Evolutionary conservation across 164 flowering plant genomes (phyloP), one percentile per base, ranked within the genome.

Genomic region (Sextonia rubra): DNA sequence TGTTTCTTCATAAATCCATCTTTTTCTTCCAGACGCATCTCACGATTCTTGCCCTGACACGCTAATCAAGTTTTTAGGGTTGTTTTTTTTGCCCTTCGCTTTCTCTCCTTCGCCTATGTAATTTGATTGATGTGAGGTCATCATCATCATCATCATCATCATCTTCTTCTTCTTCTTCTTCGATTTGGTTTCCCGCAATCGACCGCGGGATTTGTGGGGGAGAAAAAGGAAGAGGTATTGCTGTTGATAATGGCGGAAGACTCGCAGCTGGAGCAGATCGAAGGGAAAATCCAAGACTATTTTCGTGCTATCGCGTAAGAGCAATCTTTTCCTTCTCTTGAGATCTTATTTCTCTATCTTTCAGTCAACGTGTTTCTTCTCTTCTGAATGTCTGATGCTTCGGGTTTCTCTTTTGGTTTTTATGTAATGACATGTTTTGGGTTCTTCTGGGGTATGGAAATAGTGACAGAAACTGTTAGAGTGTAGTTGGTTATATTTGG

Each of bases 241-340:
- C 14, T 3, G 58, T 27, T 26, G 63, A 32, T 37, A 24, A 82
- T 82, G 85, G 83, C 80, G 73, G 25, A 14, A 64, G 78, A 82
- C 44, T 69, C 77, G 12, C 79, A 91, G 82, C 78, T 95, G 85
- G 98, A 93, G 85, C 98, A 90, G 96, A 90, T 91, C 91, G 91
- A 95, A 72, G 98, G 94, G 18, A 94, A 95, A 82, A 86, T 95
- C 75, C 87, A 83, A 14, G 98, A 95, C 70, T 78, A 87, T 73
- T 89, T 93, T 52, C 94, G 84, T 9, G 78, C 77, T 75, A 78
- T 82, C 8, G 75, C 79, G 82, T 82, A 79, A 78, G 23, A 60
- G 2, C n/a, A 52, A 1, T 47, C 58, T 1, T 15, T 52, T 15
- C n/a, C 14, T 20, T 52, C 8, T 60, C 56, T 71, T 25, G 17